Base-by-base conservation (phyloP, 1,139 yeast species). In the Keqinozyma sinolaborantium region DNA sequence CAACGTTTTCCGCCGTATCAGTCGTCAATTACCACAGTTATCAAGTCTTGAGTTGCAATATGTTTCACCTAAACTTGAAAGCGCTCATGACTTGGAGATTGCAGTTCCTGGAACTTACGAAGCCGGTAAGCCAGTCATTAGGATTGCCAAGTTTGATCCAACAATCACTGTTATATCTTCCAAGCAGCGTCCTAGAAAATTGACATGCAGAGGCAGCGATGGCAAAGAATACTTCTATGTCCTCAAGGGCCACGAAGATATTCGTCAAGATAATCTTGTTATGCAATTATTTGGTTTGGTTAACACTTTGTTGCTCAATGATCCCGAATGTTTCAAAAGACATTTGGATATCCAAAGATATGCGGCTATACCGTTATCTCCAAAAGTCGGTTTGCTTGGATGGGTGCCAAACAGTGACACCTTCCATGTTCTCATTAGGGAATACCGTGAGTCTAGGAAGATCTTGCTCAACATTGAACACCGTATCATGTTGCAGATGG, bases 401-500 rank as follows among this genome's bases (percentile, higher is more conserved):
- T 94, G 97, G 97, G 98, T 94, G 19, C 92, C 95, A 6, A 90
- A 92, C 51, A 83, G 95, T 51, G 98, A 94, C 51, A 94, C 99
- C 0, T 83, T 94, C 77, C 98, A 94, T 58, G 90, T 83, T 3
- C 69, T 94, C 40, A 92, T 94, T 34, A 75, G 90, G 40, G 97
- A 92, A 47, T 88, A 90, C 52, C 77, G 99, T 48, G 97, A 92
- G 45, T 81, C 90, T 8, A 77, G 96, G 39, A 90, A 88, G 64
- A 85, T 90, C 30, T 71, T 90, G 43, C 66, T 92, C 43, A 90
- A 90, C 56, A 87, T 92, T 48, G 98, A 92, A 56, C 97, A 90
- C 54, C 73, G 97, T 42, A 86, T 92, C 36, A 90, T 92, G 95
- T 62, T 88, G 24, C 97, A 92, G 55, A 90, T 92, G 97, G 96